phyloP scores from a whole-genome alignment of 257 asterid genomes.

The Rauvolfia tetraphylla region DNA sequence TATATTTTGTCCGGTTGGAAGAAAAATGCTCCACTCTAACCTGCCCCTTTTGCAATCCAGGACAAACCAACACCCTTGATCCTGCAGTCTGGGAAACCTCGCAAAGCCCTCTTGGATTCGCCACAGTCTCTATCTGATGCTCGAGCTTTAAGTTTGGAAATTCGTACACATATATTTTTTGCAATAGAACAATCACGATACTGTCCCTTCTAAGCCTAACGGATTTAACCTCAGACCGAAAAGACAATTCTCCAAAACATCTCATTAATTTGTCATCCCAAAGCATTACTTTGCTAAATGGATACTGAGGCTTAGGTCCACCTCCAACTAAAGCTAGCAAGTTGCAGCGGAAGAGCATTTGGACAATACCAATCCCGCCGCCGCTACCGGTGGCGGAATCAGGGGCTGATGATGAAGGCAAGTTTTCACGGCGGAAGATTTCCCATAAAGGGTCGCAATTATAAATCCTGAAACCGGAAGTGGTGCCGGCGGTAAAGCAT shows the following conservation, averaged over 20 bases:
- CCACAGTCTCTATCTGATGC: slow-evolving; percentile 85
- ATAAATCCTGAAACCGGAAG: slow-evolving; percentile 73
- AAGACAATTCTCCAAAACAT: slow-evolving; percentile 83
- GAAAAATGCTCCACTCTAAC: slow-evolving; percentile 83
- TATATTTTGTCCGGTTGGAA: slow-evolving; percentile 63
- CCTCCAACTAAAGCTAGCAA: slow-evolving; percentile 79
- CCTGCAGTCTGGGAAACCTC: slow-evolving; percentile 75
- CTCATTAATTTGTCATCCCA: slow-evolving; percentile 85
- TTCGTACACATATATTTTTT: slow-evolving; percentile 76
- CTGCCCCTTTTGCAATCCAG: slow-evolving; percentile 84
- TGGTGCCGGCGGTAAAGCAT: slow-evolving; percentile 77
- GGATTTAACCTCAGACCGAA: slow-evolving; percentile 83
- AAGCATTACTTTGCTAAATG: slow-evolving; percentile 82
- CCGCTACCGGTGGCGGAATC: not conserved
- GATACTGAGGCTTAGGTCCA: slow-evolving; percentile 73
- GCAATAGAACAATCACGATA: slow-evolving; percentile 64
- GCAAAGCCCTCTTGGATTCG: slow-evolving; percentile 81
- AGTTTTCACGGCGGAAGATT: slow-evolving; percentile 74
- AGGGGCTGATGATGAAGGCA: slow-evolving; percentile 10
- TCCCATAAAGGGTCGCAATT: slow-evolving; percentile 87
- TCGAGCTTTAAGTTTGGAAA: slow-evolving; percentile 75
- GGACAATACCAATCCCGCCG: slow-evolving; percentile 66
- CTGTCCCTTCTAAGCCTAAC: slow-evolving; percentile 74
- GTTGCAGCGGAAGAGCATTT: slow-evolving; percentile 88
- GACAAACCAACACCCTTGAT: slow-evolving; percentile 74